phyloP scores from a whole-genome alignment of 176 grass and related monocot genomes.

The Musa beccarii region DNA sequence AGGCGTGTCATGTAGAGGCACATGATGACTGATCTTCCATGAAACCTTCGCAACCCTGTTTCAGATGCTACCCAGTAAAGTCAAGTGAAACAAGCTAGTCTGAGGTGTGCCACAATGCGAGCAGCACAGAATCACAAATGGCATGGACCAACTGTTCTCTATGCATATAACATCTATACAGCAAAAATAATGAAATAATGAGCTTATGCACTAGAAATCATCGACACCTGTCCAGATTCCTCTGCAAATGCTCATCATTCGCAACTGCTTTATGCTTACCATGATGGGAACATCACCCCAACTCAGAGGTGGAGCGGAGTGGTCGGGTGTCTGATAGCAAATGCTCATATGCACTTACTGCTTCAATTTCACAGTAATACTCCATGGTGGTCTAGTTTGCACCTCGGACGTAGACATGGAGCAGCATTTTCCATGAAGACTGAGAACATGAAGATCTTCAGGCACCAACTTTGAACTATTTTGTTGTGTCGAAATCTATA shows the following conservation, averaged over 20 bases:
- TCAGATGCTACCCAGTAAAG: too few species aligned
- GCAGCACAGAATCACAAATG: neutral
- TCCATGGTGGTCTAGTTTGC: neutral
- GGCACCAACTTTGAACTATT: too few species aligned
- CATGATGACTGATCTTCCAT: neutral
- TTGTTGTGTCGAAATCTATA: too few species aligned
- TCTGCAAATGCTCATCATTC: neutral
- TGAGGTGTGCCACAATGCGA: neutral
- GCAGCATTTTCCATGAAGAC: too few species aligned
- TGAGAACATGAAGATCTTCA: too few species aligned
- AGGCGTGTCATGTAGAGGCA: neutral
- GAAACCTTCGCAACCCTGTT: neutral
- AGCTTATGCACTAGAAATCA: neutral
- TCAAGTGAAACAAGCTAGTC: neutral
- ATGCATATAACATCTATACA: neutral
- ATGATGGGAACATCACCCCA: neutral
- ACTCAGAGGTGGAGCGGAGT: neutral
- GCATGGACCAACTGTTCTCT: neutral
- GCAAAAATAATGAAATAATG: neutral
- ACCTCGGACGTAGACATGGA: too few species aligned
- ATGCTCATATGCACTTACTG: neutral
- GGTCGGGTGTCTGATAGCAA: neutral
- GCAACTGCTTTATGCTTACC: neutral
- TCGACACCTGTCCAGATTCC: neutral
- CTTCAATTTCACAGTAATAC: neutral